Evolutionary conservation across 306 rosid species (phyloP), one percentile per base, ranked within the genome.

Genomic region (Fragaria vesca): DNA sequence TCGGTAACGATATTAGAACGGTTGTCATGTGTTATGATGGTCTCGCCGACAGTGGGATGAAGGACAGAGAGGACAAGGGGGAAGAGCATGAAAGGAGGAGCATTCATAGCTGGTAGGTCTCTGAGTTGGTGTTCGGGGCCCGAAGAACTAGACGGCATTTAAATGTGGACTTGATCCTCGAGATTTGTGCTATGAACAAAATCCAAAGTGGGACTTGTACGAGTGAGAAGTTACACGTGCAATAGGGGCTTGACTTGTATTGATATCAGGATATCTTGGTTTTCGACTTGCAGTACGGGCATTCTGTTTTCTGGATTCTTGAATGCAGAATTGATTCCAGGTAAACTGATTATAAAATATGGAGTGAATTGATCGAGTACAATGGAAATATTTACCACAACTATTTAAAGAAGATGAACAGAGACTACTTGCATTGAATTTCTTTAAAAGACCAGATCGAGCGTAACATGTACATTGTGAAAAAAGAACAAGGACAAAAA

Each of bases 31-130:
- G 0, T 1, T 18, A 38, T 36, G 58, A 63, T 15, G 43, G 62
- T 42, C 77, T 78, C 83, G 84, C 88, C 92, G 91, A 90, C 91
- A 85, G 85, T 79, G 17, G 51, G 77, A 34, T 32, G 81, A 74
- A 83, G 88, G 86, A 83, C 61, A 77, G 54, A 16, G 52, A 36
- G 8, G 71, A 71, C 62, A 69, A 47, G 66, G 63, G 57, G 8
- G 16, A 40, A 28, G 21, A 30, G 52, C 34, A 34, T 7, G 26
- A 40, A 45, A 58, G 71, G 34, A 26, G 71, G 78, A 28, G 79
- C 69, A 74, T 81, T 78, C 13, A 84, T 77, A 40, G 81, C 80
- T 81, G 83, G 89, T 78, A 71, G 76, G 84, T 79, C 81, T 74
- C 52, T 32, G 75, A 17, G 46, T 71, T 52, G 69, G 75, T 54